Percentiles rank a stretch among this genome's conserved stretches.
phyloP scores from a whole-genome alignment of 495 filamentous ascomycete species.

The Mycothermus thermophilus region DNA sequence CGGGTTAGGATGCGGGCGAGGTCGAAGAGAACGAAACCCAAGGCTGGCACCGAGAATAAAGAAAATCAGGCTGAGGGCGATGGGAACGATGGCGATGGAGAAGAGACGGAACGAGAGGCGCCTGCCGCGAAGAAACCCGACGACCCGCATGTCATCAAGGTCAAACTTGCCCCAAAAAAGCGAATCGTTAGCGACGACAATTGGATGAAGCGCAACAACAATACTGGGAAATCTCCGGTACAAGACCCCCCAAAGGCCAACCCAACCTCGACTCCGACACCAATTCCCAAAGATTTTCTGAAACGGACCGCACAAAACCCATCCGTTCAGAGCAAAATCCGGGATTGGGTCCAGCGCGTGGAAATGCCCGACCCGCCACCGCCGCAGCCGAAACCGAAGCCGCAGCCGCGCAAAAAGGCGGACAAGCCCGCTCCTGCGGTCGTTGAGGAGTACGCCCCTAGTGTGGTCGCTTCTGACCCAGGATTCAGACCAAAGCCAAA shows the following conservation, averaged over 20 bases:
- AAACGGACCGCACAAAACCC: conserved; percentile 36
- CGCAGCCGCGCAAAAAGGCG: conserved; percentile 14
- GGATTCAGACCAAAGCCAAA: conserved; percentile 8
- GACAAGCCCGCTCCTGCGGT: conserved; percentile 20
- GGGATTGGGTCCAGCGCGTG: conserved; percentile 37
- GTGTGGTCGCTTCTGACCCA: conserved; percentile 6
- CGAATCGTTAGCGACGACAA: conserved; percentile 69
- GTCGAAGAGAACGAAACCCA: conserved; percentile 18
- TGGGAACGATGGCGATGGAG: conserved; percentile 15
- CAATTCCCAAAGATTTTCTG: conserved; percentile 38
- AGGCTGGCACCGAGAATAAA: conserved; percentile 10
- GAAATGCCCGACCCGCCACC: conserved; percentile 22
- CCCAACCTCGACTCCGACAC: conserved; percentile 18
- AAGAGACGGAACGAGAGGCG: conserved; percentile 19
- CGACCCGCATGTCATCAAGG: no score
- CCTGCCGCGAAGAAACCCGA: conserved; percentile 4
- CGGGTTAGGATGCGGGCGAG: conserved; percentile 33
- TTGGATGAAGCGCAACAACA: conserved; percentile 47
- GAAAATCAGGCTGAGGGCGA: conserved; percentile 14
- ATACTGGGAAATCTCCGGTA: conserved; percentile 29
- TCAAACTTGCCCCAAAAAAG: conserved; percentile 45
- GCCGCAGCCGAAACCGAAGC: conserved; percentile 12
- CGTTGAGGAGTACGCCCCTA: conserved; percentile 16
- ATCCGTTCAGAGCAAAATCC: conserved; percentile 34
- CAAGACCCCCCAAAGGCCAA: conserved; percentile 23